Conservation (phyloP, 1,284 basidiomycete species). For the Leccinum solheimii region DNA sequence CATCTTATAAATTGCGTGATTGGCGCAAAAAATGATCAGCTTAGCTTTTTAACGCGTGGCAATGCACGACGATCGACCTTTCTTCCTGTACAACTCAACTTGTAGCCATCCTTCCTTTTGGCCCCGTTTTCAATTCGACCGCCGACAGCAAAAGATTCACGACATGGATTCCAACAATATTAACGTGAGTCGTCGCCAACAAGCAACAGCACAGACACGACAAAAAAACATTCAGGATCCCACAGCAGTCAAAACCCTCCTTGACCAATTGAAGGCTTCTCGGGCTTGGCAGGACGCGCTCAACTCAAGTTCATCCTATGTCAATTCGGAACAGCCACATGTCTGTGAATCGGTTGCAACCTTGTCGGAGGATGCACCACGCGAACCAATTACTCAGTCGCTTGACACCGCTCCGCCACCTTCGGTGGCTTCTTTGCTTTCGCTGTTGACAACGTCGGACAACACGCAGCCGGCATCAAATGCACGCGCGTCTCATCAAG, state of each 20-base stretch:
- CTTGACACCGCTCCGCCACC: slow-evolving; percentile 17
- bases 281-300: slow-evolving; percentile 63
- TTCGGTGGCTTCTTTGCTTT: slow-evolving; percentile 65
- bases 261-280: slow-evolving; percentile 63
- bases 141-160: not conserved
- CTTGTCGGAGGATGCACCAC: slow-evolving; percentile 8
- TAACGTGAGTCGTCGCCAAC: slow-evolving; percentile 40
- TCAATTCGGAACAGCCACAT: slow-evolving; percentile 1
- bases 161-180: slow-evolving; percentile 42
- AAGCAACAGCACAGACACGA: not conserved
- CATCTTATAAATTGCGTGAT: not conserved
- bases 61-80: not conserved
- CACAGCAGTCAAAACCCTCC: slow-evolving; percentile 59
- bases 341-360: slow-evolving; percentile 6
- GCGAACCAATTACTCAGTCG: slow-evolving; percentile 8
- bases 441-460: slow-evolving; percentile 51
- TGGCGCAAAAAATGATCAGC: not conserved
- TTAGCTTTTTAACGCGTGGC: not conserved
- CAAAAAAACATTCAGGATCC: slow-evolving; percentile 42
- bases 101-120: not conserved
- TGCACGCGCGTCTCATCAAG: slow-evolving; percentile 7
- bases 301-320: slow-evolving; percentile 12
- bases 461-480: slow-evolving; percentile 14
- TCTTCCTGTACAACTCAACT: not conserved
- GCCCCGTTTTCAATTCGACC: not conserved